phyloP scores from a whole-genome alignment of 2,329 filamentous ascomycete species.

The Cadophora gregata region DNA sequence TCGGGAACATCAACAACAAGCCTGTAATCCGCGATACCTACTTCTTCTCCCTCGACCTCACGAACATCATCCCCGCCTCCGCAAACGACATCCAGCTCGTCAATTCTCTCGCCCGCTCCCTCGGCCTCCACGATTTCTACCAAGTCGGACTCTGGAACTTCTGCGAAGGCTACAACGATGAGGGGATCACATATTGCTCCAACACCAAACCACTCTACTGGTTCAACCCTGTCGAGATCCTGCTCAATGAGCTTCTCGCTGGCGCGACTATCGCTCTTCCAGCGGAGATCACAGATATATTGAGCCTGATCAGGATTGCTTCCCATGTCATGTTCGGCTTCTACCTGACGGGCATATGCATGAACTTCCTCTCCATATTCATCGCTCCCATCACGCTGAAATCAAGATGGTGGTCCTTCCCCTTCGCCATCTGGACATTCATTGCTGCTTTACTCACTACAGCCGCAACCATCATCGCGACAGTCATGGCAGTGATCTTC shows the following conservation, averaged over 20 bases:
- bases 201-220: conserved; percentile 75
- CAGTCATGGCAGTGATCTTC: conserved; percentile 84
- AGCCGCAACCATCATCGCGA: conserved; percentile 76
- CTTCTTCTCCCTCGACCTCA: conserved; percentile 84
- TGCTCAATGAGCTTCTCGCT: conserved; percentile 78
- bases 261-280: conserved; percentile 86
- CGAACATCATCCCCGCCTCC: conserved; percentile 62
- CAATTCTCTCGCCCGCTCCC: conserved; percentile 83
- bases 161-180: conserved; percentile 81
- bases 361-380: conserved; percentile 77
- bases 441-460: conserved; percentile 70
- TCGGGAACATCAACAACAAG: conserved; percentile 73
- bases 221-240: conserved; percentile 88
- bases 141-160: conserved; percentile 91
- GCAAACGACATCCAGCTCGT: conserved; percentile 69
- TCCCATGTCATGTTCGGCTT: conserved; percentile 90
- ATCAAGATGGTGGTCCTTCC: conserved; percentile 64
- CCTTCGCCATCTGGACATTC: conserved; percentile 71
- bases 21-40: conserved; percentile 72
- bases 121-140: conserved; percentile 94
- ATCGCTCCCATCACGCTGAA: conserved; percentile 53
- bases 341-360: conserved; percentile 74
- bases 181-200: conserved; percentile 80
- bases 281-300: conserved; percentile 71
- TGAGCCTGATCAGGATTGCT: conserved; percentile 74